Percentiles rank a stretch among this genome's conserved stretches.
phyloP scores from a whole-genome alignment of 106 monocot genomes.

The Cymbidium sinense region DNA sequence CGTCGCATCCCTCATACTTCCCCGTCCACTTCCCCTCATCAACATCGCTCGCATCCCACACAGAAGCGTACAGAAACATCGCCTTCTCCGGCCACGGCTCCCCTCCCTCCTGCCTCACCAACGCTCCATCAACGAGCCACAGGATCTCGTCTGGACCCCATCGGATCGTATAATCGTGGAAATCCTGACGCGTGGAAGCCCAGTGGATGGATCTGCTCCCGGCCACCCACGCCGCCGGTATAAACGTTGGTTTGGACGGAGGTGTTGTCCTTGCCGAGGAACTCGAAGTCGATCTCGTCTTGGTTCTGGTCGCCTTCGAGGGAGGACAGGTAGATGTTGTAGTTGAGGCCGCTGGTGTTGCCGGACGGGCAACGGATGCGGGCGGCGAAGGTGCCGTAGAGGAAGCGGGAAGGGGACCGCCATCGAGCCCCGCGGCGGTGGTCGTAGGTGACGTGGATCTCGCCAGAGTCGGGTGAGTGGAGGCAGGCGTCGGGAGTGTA shows the following conservation, averaged over 20 bases:
- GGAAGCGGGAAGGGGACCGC: slow-evolving; percentile 45
- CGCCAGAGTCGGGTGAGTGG: slow-evolving; percentile 36
- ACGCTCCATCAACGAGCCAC: slow-evolving; percentile 48
- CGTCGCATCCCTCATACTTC: slow-evolving; percentile 37
- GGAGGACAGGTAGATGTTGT: slow-evolving; percentile 71
- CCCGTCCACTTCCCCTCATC: slow-evolving; percentile 65
- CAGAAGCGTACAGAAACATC: slow-evolving; percentile 65
- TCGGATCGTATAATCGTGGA: slow-evolving; percentile 57
- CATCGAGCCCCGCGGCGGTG: slow-evolving; percentile 68
- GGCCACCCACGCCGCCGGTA: slow-evolving; percentile 34
- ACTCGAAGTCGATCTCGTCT: slow-evolving; percentile 86
- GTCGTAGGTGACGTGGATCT: slow-evolving; percentile 57
- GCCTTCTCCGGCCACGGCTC: slow-evolving; percentile 47
- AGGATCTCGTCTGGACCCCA: slow-evolving; percentile 37
- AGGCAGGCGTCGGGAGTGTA: slow-evolving; percentile 53
- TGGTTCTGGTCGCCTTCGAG: slow-evolving; percentile 58
- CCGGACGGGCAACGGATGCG: slow-evolving; percentile 41
- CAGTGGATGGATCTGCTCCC: slow-evolving; percentile 44
- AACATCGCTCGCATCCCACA: slow-evolving; percentile 68
- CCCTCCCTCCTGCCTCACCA: slow-evolving; percentile 38
- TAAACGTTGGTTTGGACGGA: slow-evolving; percentile 62
- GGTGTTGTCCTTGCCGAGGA: slow-evolving; percentile 55
- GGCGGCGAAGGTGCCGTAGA: slow-evolving; percentile 41
- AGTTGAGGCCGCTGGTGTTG: slow-evolving; percentile 64
- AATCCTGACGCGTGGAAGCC: slow-evolving; percentile 56